These are phyloP conservation scores for Lithospermum erythrorhizon DNA, from an alignment of 257 asterid genomes.

Conservation along the genomic window DNA sequence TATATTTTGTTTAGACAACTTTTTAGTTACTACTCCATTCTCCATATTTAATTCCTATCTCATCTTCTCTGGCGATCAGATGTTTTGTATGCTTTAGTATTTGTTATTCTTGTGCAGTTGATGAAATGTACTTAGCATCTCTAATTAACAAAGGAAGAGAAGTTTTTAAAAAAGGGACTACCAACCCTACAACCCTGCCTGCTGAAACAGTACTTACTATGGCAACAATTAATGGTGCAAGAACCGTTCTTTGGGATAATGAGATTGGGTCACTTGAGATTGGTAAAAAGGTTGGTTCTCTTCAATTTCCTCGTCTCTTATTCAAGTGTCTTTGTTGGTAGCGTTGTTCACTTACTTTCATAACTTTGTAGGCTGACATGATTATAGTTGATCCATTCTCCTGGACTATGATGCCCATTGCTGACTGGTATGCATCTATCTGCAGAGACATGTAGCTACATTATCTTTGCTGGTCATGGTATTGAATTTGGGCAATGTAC, in stretches of 20 bases:
- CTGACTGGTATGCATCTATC: constrained; percentile 42
- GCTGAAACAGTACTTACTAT: constrained; percentile 67
- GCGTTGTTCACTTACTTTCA: constrained; percentile 1
- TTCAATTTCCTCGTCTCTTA: neutral
- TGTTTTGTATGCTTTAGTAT: neutral
- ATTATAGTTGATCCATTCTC: constrained; percentile 49
- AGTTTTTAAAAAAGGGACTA: constrained; percentile 41
- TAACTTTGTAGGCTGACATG: constrained; percentile 55
- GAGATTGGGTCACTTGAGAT: constrained; percentile 76
- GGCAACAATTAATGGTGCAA: constrained; percentile 69
- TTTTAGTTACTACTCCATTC: neutral
- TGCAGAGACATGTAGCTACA: neutral
- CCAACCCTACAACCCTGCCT: constrained; percentile 66
- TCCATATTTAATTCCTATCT: neutral
- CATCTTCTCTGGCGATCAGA: neutral
- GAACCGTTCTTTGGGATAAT: constrained; percentile 61
- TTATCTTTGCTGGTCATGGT: neutral
- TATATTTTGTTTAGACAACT: neutral
- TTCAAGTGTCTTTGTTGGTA: neutral
- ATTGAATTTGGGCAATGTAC: neutral
- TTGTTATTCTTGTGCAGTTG: constrained; percentile 32
- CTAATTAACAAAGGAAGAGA: constrained; percentile 74
- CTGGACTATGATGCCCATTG: constrained; percentile 74
- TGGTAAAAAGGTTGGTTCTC: constrained; percentile 53
- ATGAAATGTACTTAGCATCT: constrained; percentile 86